Base-by-base conservation (phyloP, 2,329 filamentous ascomycete species). In the Epichloe aotearoae region DNA sequence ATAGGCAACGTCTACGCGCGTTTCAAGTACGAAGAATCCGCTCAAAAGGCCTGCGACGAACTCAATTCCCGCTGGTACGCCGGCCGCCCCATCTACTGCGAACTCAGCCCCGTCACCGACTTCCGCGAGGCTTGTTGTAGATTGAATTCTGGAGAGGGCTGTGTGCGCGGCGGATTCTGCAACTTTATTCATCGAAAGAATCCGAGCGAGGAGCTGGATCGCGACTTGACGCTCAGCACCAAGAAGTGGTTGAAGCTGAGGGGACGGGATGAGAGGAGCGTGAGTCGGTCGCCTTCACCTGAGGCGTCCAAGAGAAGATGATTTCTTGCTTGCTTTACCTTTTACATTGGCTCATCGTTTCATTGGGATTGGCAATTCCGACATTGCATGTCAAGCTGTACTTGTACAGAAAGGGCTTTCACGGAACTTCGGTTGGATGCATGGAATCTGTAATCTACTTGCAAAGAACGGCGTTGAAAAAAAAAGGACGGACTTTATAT, bases 101-200 rank as follows among this genome's bases (percentile, higher is more conserved):
- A 98, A 72, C 75, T 98, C 51, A 90, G 84, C 49, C 93, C 93
- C 59, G 93, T 98, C 51, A 98, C 93, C 56, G 93, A 98, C 72
- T 98, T 98, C 70, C 80, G 93, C 66, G 93, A 98, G 74, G 93
- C 93, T 17, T 98, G 93, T 68, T 98, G 93, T 71, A 80, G 93
- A 50, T 76, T 97, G 26, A 98, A 98, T 64, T 86, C 80, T 39
- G 93, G 93, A 55, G 93, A 97, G 69, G 93, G 93, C 43, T 98
- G 93, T 69, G 89, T 95, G 42, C 79, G 93, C 57, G 93, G 90
- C 55, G 93, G 93, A 34, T 97, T 97, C 74, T 98, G 93, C 77
- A 98, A 98, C 69, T 98, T 98, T 69, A 98, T 98, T 58, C 93
- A 98, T 68, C 81, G 93, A 64, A 98, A 98, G 75, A 93, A 97